A percentile compares a stretch with the other conserved stretches of the same genome.
phyloP scores from a whole-genome alignment of 805 yeast genomes.

The Saturnispora serradocipensis region DNA sequence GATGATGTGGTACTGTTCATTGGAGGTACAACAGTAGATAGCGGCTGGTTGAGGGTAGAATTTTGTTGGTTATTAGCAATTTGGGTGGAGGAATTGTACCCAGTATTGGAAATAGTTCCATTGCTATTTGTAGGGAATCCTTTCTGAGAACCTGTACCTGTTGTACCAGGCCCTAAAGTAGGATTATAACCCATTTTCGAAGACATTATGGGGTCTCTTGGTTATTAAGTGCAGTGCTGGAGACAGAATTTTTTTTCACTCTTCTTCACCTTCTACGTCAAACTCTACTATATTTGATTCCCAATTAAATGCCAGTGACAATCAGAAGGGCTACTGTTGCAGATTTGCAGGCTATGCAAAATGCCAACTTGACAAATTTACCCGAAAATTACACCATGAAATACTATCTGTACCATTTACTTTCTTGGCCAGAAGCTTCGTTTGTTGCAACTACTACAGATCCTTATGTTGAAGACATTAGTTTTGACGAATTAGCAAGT shows the following conservation, averaged over 20 bases:
- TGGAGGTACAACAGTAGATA: neutral
- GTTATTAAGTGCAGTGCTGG: neutral
- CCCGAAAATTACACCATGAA: slow-evolving; percentile 93
- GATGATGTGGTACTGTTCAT: neutral
- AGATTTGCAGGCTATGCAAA: slow-evolving; percentile 92
- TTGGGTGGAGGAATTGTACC: neutral
- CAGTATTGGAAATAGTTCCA: neutral
- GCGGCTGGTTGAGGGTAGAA: neutral
- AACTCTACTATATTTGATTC: neutral
- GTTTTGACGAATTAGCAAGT: slow-evolving; percentile 17
- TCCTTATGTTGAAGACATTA: slow-evolving; percentile 25
- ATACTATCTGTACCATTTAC: slow-evolving; percentile 86
- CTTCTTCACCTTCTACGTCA: neutral
- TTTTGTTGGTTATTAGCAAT: neutral
- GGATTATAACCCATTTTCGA: neutral
- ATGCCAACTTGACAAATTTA: slow-evolving; percentile 80
- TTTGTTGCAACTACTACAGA: slow-evolving; percentile 85
- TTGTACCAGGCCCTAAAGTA: slow-evolving; percentile 1
- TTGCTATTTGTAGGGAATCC: neutral
- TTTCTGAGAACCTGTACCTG: neutral
- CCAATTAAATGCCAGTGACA: slow-evolving; percentile 58
- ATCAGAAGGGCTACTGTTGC: slow-evolving; percentile 80
- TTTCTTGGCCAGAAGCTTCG: slow-evolving; percentile 97
- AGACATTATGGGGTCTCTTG: neutral
- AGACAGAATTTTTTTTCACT: neutral